Base-by-base conservation (phyloP, 176 grass and related monocot species). In the Phoenix roebelenii region DNA sequence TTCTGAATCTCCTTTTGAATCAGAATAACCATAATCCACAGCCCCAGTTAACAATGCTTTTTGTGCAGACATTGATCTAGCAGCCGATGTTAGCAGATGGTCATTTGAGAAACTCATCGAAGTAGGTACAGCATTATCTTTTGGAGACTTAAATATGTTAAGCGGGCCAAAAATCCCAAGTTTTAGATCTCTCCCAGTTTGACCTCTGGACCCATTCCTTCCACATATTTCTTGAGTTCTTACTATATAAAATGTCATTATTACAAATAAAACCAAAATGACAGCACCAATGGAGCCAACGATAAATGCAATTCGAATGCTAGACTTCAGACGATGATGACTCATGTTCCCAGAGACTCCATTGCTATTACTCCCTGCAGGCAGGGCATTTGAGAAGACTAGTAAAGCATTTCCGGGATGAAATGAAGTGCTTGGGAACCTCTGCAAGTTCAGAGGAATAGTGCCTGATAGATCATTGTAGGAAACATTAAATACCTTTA, bases 61-160 rank as follows among this genome's bases (percentile, higher is more conserved):
- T 74, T 91, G 87, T 17, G 78, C 87, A 57, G 92, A 88, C 68
- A 91, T 79, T 73, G 87, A 79, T 80, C 92, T 90, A 69, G 81
- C 70, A 51, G 79, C 81, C 24, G 84, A 44, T 17, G 59, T 85
- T 68, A 95, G 65, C 17, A 95, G 65, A 84, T 86, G 83, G 22
- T 95, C 91, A 72, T 95, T 95, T 58, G 86, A 95, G 72, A 95
- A 90, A 70, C 83, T 95, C 64, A 82, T 88, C 70, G 82, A 84
- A 53, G 71, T 76, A 74, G 78, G 88, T 70, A 78, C 70, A 59
- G 86, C 79, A 85, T 82, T 74, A 54, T 92, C 84, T 77, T 87
- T 92, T 39, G 69, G 76, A 16, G 70, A 58, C 67, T 79, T 82
- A 57, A 97, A 88, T 1, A 82, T 22, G 51, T 70, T 85, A 48